These are phyloP conservation scores for Paraphoma chrysanthemicola DNA, from an alignment of 2,329 filamentous ascomycete genomes.

Conservation along the genomic window DNA sequence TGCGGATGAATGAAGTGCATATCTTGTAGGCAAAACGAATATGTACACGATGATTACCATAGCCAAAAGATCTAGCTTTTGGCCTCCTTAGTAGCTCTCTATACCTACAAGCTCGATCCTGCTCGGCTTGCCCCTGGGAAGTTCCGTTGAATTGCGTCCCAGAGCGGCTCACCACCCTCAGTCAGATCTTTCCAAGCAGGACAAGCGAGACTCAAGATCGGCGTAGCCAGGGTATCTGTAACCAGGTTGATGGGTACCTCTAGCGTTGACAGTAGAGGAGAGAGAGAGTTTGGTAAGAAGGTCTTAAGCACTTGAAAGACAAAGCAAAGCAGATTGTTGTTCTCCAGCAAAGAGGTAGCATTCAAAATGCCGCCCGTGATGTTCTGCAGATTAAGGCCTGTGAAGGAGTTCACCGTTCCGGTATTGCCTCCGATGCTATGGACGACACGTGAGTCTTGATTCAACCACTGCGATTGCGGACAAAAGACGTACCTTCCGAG, in stretches of 20 bases:
- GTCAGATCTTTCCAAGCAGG: conserved; percentile 32
- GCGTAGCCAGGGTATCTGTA: conserved; percentile 22
- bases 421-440: conserved; percentile 60
- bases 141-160: conserved; percentile 18
- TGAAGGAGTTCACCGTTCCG: conserved; percentile 59
- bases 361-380: conserved; percentile 33
- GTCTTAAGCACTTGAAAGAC: conserved; percentile 44
- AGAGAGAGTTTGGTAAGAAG: conserved; percentile 42
- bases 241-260: conserved; percentile 28
- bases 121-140: conserved; percentile 14
- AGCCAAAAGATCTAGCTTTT: too few relatives aligned
- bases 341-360: conserved; percentile 42
- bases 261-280: conserved; percentile 32
- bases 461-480: not conserved
- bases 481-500: conserved; percentile 22
- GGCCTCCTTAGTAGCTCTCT: too few relatives aligned
- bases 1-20: too few relatives aligned
- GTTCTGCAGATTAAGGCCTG: conserved; percentile 48
- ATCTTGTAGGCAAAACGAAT: too few relatives aligned
- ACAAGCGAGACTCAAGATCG: conserved; percentile 29
- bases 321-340: conserved; percentile 50
- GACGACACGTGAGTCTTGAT: not conserved
- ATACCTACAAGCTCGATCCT: too few relatives aligned
- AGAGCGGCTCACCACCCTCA: conserved; percentile 19
- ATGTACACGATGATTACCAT: too few relatives aligned